Evolutionary conservation across 176 grass and related monocot genomes (phyloP), one percentile per base, ranked within the genome.

Genomic region (Ananas comosus): DNA sequence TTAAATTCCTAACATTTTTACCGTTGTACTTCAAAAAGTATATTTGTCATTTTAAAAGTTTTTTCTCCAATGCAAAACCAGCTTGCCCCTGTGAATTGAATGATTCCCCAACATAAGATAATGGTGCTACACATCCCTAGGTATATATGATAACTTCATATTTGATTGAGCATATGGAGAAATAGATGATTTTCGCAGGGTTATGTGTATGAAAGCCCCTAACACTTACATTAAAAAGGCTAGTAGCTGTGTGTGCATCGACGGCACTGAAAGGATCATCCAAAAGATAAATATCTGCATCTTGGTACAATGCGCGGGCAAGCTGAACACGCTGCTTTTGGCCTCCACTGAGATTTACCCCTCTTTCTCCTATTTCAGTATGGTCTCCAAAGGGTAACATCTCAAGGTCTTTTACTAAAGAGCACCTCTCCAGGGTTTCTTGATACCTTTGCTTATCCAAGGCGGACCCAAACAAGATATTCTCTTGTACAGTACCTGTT

Each of bases 261-360:
- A 97, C 93, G 48, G 89, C 89, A 81, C 93, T 97, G 78, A 97
- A 97, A 67, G 93, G 93, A 50, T 97, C 86, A 78, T 97, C 93
- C 74, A 97, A 84, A 29, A 97, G 79, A 80, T 97, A 92, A 64
- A 88, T 81, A 49, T 97, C 89, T 13, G 89, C 84, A 82, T 92
- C 76, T 80, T 90, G 84, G 69, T 97, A 97, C 13, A 97, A 72
- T 49, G 93, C 89, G 75, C 93, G 88, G 71, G 93, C 93, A 67
- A 92, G 74, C 78, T 97, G 93, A 79, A 92, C 68, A 23, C 93
- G 83, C 65, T 97, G 93, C 75, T 97, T 97, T 80, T 97, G 93
- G 13, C 93, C 93, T 13, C 93, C 93, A 51, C 93, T 97, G 18
- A 92, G 87, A 85, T 92, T 97, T 73, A 92, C 29, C 3, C 93